A percentile compares a stretch with the other conserved stretches of the same genome.
phyloP scores from a whole-genome alignment of 2,329 filamentous ascomycete species.

The Aspergillus udagawae region DNA sequence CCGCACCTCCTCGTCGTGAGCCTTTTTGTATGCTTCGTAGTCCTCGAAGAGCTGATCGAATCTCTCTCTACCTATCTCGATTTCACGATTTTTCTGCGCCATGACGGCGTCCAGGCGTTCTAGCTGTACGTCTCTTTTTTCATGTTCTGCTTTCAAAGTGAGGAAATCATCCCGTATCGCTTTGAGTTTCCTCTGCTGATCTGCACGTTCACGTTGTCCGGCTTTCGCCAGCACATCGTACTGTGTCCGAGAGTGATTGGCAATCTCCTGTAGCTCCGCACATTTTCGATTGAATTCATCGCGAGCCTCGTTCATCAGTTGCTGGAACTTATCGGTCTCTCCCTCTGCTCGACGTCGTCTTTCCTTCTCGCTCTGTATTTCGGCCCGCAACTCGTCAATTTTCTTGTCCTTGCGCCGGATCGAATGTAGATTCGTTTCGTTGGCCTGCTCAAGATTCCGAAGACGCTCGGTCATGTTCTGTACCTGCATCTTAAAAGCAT shows the following conservation, averaged over 20 bases:
- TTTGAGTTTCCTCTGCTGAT: conserved; percentile 38
- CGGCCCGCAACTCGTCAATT: conserved; percentile 42
- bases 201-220: conserved; percentile 38
- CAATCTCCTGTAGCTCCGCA: conserved; percentile 36
- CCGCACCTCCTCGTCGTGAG: conserved; percentile 38
- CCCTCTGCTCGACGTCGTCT: conserved; percentile 40
- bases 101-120: conserved; percentile 43
- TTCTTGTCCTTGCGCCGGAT: conserved; percentile 46
- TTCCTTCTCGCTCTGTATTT: conserved; percentile 40
- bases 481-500: conserved; percentile 42
- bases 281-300: conserved; percentile 38
- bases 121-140: conserved; percentile 33
- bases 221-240: conserved; percentile 43
- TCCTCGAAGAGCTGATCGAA: conserved; percentile 37
- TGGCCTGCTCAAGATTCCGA: conserved; percentile 43
- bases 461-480: conserved; percentile 44
- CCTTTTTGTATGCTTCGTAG: conserved; percentile 41
- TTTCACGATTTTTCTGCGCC: conserved; percentile 44
- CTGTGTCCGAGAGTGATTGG: conserved; percentile 37
- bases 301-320: conserved; percentile 37
- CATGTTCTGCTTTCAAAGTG: conserved; percentile 31
- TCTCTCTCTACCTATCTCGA: conserved; percentile 36
- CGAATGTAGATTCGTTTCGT: conserved; percentile 46
- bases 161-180: conserved; percentile 33
- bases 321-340: conserved; percentile 33